A percentile compares a stretch with the other conserved stretches of the same genome.
These are phyloP conservation scores for Davidsoniella virescens DNA, from an alignment of 2,329 filamentous ascomycete genomes.

Conservation along the genomic window DNA sequence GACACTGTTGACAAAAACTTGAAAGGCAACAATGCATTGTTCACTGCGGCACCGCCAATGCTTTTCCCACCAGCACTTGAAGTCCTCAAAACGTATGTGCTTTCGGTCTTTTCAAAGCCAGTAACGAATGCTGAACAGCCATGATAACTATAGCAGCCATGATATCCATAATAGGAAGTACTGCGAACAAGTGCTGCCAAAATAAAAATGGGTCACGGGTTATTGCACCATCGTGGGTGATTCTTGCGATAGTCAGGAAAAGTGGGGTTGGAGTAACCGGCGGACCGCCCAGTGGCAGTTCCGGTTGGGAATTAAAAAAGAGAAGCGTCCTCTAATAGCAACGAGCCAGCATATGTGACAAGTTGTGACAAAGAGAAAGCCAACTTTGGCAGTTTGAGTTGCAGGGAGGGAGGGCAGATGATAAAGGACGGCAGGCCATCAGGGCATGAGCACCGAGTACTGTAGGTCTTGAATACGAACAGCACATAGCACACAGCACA, in stretches of 20 bases:
- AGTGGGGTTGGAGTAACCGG: conserved; percentile 2
- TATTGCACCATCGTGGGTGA: conserved; percentile 40
- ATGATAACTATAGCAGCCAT: neutral
- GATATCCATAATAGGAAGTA: conserved; percentile 17
- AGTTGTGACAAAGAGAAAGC: conserved; percentile 2
- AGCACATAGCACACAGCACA: too few species aligned
- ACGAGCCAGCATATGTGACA: neutral
- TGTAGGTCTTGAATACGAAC: too few species aligned
- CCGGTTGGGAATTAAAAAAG: neutral
- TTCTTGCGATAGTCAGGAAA: conserved; percentile 22
- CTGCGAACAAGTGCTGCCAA: conserved; percentile 21
- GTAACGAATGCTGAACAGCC: too few species aligned
- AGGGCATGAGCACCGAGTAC: neutral
- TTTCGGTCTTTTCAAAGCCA: too few species aligned
- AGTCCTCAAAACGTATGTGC: too few species aligned
- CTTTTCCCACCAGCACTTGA: too few species aligned
- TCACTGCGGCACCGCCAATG: neutral
- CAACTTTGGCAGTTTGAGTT: neutral
- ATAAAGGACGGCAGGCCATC: neutral
- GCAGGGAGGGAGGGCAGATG: neutral
- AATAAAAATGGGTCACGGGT: conserved; percentile 32
- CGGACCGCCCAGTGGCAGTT: neutral
- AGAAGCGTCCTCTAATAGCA: neutral
- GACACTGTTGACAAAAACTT: neutral
- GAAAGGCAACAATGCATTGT: neutral